A percentile compares a stretch with the other conserved stretches of the same genome.
phyloP scores from a whole-genome alignment of 2,329 filamentous ascomycete species.

The Mycocentrospora acerina region DNA sequence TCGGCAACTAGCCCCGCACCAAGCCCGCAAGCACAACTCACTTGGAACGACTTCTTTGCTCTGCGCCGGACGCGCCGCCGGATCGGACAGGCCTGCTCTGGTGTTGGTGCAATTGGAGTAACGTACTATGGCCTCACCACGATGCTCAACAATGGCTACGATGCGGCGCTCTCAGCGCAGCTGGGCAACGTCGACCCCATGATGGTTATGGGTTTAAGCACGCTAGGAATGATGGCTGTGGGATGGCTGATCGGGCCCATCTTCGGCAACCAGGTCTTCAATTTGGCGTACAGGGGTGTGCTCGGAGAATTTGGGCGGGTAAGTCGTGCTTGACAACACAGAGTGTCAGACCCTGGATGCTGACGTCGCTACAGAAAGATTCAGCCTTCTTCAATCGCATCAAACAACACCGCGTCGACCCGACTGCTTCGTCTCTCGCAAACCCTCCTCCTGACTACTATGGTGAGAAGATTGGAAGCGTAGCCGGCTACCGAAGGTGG shows the following conservation, averaged over 20 bases:
- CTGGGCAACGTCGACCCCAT: constrained; percentile 88
- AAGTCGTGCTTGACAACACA: constrained; percentile 34
- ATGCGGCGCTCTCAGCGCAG: constrained; percentile 64
- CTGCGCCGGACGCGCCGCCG: constrained; percentile 82
- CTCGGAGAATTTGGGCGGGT: constrained; percentile 71
- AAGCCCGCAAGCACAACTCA: constrained; percentile 37
- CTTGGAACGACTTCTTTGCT: constrained; percentile 90
- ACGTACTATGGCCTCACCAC: constrained; percentile 65
- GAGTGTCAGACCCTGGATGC: not conserved
- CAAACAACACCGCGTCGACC: constrained; percentile 90
- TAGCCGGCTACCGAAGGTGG: constrained; percentile 90
- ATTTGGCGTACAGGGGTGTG: constrained; percentile 69
- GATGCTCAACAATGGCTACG: constrained; percentile 70
- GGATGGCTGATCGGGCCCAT: constrained; percentile 89
- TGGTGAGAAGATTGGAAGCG: constrained; percentile 95
- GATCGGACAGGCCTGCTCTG: constrained; percentile 77
- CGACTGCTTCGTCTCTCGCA: constrained; percentile 80
- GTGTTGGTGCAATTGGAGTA: constrained; percentile 63
- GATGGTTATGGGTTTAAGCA: constrained; percentile 78
- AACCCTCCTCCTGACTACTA: constrained; percentile 98
- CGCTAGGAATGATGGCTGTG: constrained; percentile 71
- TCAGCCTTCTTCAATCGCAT: constrained; percentile 89
- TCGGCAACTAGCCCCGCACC: constrained; percentile 16
- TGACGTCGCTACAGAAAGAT: constrained; percentile 67
- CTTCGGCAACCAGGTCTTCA: constrained; percentile 78